A percentile compares a stretch with the other conserved stretches of the same genome.
Evolutionary conservation across 805 yeast species (phyloP).

Genomic region (Saccharomycopsis fodiens): DNA sequence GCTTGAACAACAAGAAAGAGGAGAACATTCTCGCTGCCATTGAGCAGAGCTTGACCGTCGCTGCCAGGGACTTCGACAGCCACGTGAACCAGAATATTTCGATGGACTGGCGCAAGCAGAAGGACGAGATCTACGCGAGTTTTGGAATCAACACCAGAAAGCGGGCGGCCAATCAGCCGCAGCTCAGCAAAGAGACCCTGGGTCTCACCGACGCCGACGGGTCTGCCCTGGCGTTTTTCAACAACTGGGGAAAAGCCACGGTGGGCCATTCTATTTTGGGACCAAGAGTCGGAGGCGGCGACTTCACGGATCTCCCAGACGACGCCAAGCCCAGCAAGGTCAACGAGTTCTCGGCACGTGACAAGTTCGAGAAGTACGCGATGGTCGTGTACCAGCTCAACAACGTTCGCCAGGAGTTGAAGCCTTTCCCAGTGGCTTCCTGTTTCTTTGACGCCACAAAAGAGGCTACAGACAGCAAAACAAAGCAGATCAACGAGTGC

Average conservation of each 20-base stretch:
- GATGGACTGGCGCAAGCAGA: slow-evolving; percentile 78
- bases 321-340: slow-evolving; percentile 27
- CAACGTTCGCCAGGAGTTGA: slow-evolving; percentile 48
- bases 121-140: slow-evolving; percentile 63
- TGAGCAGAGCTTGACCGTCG: slow-evolving; percentile 65
- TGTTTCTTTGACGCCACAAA: slow-evolving; percentile 56
- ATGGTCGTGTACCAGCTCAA: slow-evolving; percentile 63
- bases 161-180: neutral
- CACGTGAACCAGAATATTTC: slow-evolving; percentile 66
- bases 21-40: slow-evolving; percentile 77
- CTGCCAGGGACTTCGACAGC: slow-evolving; percentile 76
- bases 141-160: slow-evolving; percentile 38
- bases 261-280: slow-evolving; percentile 31
- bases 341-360: slow-evolving; percentile 34
- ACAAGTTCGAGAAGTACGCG: slow-evolving; percentile 70
- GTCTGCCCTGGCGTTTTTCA: neutral
- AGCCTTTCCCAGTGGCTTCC: slow-evolving; percentile 47
- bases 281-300: slow-evolving; percentile 23
- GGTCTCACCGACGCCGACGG: neutral
- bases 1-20: slow-evolving; percentile 63
- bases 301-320: slow-evolving; percentile 26
- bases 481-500: slow-evolving; percentile 65
- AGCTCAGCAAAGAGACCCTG: neutral
- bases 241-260: slow-evolving; percentile 27
- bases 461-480: slow-evolving; percentile 50